Evolutionary conservation across 345 rosid species (phyloP), one percentile per base, ranked within the genome.

Genomic region (Syzygium oleosum): DNA sequence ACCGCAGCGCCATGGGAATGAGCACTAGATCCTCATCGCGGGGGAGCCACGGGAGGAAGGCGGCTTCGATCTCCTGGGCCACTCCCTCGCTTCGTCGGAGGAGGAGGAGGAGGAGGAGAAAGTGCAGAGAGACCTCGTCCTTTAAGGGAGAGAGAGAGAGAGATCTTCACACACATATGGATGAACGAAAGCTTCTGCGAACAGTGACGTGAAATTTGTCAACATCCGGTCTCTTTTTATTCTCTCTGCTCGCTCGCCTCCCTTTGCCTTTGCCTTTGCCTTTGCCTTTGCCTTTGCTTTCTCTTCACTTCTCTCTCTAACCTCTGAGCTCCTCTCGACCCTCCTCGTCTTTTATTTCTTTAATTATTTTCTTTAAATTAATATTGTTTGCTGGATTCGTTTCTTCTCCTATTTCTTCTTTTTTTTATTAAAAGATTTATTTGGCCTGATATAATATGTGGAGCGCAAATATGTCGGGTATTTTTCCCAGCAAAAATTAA

Each of bases 121-220:
- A 90, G 85, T 79, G 89, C 79, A 17, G 79, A 34, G 79, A 31
- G 38, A 4, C 46, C 79, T 68, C 61, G 88, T 55, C 85, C 86
- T 91, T 88, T 77, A 21, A 80, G 55, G 9, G n/a, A 58, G 52
- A 89, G 89, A 89, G 89, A 90, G 94, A 94, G 92, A 94, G 93
- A 89, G 91, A 93, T 93, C 93, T 93, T 93, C 91, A 92, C 92
- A 95, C 89, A 94, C 46, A 43, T 6, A 43, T 43, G 46, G 93
- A 94, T 95, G 91, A 93, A 94, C 92, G 97, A 73, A 73, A 94
- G 93, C 95, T 95, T 95, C 95, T 91, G 91, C 90, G 92, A 95
- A 95, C 95, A 94, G 94, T 92, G 96, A 95, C 98, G 94, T 93
- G 94, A 94, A 94, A 94, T 94, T 95, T 95, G 99, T 95, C 99